Percentiles rank a stretch among this genome's conserved stretches.
These are phyloP conservation scores for Exophiala spinifera DNA, from an alignment of 2,329 filamentous ascomycete genomes.

Conservation along the genomic window DNA sequence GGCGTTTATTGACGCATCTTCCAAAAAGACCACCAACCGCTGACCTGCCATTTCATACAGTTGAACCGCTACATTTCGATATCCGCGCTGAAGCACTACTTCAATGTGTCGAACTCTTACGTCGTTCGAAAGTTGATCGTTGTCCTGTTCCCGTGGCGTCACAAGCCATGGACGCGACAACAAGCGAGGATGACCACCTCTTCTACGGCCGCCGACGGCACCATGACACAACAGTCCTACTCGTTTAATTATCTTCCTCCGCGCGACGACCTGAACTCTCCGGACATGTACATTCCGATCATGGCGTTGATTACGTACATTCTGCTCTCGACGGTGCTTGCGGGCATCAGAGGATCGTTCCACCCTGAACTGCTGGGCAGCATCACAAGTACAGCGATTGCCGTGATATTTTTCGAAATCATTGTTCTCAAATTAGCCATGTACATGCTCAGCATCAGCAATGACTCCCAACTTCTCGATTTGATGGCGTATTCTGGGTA, in stretches of 20 bases:
- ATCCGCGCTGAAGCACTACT: constrained; percentile 93
- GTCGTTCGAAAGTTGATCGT: constrained; percentile 90
- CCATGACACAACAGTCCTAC: constrained; percentile 57
- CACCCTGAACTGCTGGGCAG: constrained; percentile 89
- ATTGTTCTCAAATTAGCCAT: constrained; percentile 86
- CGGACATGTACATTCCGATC: constrained; percentile 98
- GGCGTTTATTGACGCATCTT: too few relatives aligned
- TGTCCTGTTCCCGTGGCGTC: constrained; percentile 95
- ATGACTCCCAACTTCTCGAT: constrained; percentile 89
- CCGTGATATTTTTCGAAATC: constrained; percentile 83
- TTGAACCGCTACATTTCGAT: constrained; percentile 85
- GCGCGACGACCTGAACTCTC: constrained; percentile 92
- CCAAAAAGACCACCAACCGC: constrained; percentile 6
- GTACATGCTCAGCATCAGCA: constrained; percentile 90
- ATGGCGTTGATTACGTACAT: constrained; percentile 99
- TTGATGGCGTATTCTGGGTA: constrained; percentile 95
- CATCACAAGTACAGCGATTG: constrained; percentile 78
- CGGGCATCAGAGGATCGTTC: constrained; percentile 85
- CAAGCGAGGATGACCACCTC: constrained; percentile 56
- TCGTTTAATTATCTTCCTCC: constrained; percentile 73
- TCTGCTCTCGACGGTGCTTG: constrained; percentile 83
- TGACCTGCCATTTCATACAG: constrained; percentile 40
- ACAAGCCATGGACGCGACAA: constrained; percentile 95
- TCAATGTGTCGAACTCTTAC: constrained; percentile 97
- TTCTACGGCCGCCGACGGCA: constrained; percentile 52